Conservation (phyloP, 768 basidiomycete species). For the Infundibulicybe gibba region DNA sequence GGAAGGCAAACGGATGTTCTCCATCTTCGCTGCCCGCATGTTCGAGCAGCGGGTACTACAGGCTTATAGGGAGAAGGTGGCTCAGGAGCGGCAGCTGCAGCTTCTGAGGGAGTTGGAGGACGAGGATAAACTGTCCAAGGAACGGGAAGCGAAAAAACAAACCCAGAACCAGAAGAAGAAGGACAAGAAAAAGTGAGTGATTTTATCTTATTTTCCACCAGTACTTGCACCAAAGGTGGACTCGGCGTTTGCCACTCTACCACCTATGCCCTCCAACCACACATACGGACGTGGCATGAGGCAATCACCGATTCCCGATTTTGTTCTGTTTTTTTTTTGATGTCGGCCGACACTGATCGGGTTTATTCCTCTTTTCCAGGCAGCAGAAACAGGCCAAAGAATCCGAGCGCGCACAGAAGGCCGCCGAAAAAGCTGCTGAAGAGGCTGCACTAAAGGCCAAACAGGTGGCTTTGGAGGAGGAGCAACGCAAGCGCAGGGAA, state of each 20-base stretch:
- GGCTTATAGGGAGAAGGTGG: conserved; percentile 95
- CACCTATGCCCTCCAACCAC: too few species aligned
- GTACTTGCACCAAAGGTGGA: too few species aligned
- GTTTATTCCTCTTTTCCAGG: conserved; percentile 36
- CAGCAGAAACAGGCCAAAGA: conserved; percentile 92
- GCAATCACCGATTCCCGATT: too few species aligned
- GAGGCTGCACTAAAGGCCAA: conserved; percentile 76
- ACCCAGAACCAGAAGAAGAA: conserved; percentile 99
- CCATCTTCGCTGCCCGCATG: conserved; percentile 98
- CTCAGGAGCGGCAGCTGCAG: conserved; percentile 92
- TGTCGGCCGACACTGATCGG: conserved; percentile 5
- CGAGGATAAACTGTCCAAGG: conserved; percentile 83
- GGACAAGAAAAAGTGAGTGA: conserved; percentile 79
- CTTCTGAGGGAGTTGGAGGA: conserved; percentile 93
- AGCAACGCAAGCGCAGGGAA: conserved; percentile 75
- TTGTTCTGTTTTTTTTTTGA: too few species aligned
- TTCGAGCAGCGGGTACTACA: conserved; percentile 98
- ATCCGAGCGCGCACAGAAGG: conserved; percentile 79
- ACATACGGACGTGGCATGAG: too few species aligned
- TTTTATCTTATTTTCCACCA: conserved; percentile 5
- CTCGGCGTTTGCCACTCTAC: too few species aligned
- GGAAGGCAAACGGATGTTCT: conserved; percentile 99
- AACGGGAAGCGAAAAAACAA: conserved; percentile 90
- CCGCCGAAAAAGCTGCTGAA: conserved; percentile 84
- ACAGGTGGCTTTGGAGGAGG: conserved; percentile 76